phyloP scores from a whole-genome alignment of 305 asterid species.

The Solanum hybrid region DNA sequence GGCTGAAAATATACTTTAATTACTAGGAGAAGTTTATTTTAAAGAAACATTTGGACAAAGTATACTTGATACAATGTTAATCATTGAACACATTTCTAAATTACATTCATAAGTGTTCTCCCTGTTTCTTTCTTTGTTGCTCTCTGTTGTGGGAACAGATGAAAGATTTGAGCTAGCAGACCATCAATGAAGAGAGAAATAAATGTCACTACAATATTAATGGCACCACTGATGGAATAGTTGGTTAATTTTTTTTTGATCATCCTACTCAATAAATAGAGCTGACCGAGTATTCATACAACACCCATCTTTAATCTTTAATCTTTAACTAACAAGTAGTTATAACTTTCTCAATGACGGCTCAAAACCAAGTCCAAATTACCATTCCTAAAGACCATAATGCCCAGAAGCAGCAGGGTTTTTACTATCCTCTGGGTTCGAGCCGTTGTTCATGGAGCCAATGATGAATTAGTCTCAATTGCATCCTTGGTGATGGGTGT shows the following conservation, averaged over 20 bases:
- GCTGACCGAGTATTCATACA: background rate
- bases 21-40: too few relatives aligned
- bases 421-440: background rate
- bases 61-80: too few relatives aligned
- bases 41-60: too few relatives aligned
- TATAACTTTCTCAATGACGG: slow-evolving; percentile 9
- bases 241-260: too few relatives aligned
- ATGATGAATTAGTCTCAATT: background rate
- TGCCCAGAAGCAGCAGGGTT: background rate
- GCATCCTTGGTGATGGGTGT: background rate
- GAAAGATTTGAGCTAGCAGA: background rate
- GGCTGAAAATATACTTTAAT: too few relatives aligned
- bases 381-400: slow-evolving; percentile 6
- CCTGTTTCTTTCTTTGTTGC: background rate
- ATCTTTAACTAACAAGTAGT: background rate
- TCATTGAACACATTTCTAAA: too few relatives aligned
- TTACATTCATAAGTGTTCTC: background rate
- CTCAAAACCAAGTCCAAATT: slow-evolving; percentile 6
- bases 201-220: background rate
- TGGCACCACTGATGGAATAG: background rate
- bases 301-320: background rate
- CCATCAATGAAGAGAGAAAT: background rate
- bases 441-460: background rate
- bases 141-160: background rate
- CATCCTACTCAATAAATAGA: background rate